Evolutionary conservation across 106 monocot species (phyloP), one percentile per base, ranked within the genome.

Genomic region (Allium fistulosum): DNA sequence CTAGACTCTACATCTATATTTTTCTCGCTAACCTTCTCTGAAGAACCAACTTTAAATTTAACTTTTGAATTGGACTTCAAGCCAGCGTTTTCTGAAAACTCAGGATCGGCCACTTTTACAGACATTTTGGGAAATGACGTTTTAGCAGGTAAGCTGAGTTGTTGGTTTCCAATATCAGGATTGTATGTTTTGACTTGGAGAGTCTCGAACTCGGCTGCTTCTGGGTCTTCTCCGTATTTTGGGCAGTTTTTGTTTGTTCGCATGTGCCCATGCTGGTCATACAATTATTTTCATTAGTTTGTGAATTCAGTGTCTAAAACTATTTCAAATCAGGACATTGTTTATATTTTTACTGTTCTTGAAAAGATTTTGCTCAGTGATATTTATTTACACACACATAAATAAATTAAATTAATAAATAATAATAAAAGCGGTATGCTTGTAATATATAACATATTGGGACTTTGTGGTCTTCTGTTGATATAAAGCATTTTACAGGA

Each of bases 241-340:
- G 97, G 97, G 72, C 97, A 97, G 76, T 92, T 84, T 71, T 97
- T 97, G 77, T 97, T 97, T 62, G 97, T 97, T 58, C 92, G 73
- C 97, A 97, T 97, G 78, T 97, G 97, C 10, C 97, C 97, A 61
- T 76, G 62, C 97, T 97, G 80, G 62, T 70, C 18, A 77, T 1
- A 66, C 75, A 50, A 46, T 14, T 15, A n/a, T 82, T 17, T 66
- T 75, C 63, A 80, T 15, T 47, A 48, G 7, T 22, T 22, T 22
- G 22, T 22, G 22, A 22, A 22, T 22, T 22, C 22, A 22, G 22
- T 22, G 22, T 22, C 22, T 22, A 22, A 22, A 22, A 22, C 22
- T 22, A 22, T 22, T 22, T 22, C 22, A 0, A 22, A 22, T 22
- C 22, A 22, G 22, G 22, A 22, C 22, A 22, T 22, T 22, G 22